These are phyloP conservation scores for Termitomyces titanicus DNA, from an alignment of 768 basidiomycete genomes.

Conservation along the genomic window DNA sequence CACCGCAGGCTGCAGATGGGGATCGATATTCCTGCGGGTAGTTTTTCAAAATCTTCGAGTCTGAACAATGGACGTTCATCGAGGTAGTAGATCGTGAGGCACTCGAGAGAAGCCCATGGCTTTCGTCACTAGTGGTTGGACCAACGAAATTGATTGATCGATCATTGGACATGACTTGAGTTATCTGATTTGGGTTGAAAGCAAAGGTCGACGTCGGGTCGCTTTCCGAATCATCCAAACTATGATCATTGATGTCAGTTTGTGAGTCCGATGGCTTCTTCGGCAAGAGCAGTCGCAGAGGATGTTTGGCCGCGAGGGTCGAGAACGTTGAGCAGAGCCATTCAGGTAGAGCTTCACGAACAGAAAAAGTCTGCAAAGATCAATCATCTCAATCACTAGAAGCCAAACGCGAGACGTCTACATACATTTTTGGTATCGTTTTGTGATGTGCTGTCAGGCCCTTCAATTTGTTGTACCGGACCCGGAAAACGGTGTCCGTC, in stretches of 20 bases:
- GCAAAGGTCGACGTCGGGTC: constrained; percentile 20
- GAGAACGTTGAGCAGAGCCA: constrained; percentile 58
- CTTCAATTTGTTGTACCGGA: neutral
- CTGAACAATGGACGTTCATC: too few species aligned
- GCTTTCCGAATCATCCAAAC: neutral
- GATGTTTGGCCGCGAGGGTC: constrained; percentile 41
- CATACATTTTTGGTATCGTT: neutral
- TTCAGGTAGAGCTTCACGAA: constrained; percentile 36
- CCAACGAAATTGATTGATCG: neutral
- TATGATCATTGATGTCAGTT: neutral
- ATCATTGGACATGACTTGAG: neutral
- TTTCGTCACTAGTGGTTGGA: neutral
- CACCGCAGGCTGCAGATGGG: neutral
- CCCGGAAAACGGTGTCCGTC: neutral
- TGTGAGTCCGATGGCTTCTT: neutral
- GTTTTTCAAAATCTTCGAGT: too few species aligned
- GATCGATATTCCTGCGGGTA: neutral
- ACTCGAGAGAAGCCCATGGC: neutral
- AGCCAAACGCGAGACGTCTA: too few species aligned
- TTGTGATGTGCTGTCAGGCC: neutral
- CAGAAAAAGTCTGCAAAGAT: neutral
- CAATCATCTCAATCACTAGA: neutral
- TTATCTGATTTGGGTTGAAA: constrained; percentile 6
- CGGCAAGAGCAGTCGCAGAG: constrained; percentile 41
- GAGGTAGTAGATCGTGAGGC: neutral